Base-by-base conservation (phyloP, 1,139 yeast genomes). In the Pichia sp. region DNA sequence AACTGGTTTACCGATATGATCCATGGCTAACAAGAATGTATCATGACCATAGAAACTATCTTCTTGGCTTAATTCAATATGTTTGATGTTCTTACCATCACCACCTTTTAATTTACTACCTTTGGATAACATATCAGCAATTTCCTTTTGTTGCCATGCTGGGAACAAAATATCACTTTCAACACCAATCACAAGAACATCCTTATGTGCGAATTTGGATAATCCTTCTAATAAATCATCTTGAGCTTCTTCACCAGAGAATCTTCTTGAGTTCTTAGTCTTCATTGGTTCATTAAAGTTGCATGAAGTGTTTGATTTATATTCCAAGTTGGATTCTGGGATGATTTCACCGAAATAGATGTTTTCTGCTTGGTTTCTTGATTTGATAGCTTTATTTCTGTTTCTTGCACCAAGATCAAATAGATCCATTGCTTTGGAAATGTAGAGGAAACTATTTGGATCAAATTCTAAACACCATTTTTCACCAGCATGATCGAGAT, bases 341-440 rank as follows among this genome's bases (percentile, higher is more conserved):
- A 63, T 45, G 3, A 53, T 36, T 34, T 62, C 62, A 32, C 63
- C 66, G 21, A 53, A 50, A 48, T 58, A 70, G 21, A 57, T 55
- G 28, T 56, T 47, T 52, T 70, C 73, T 5, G 79, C 68, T 42
- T 63, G 67, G 8, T 45, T 34, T 56, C 85, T 68, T 30, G 71
- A 73, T 4, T 56, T 54, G 1, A 51, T 43, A 6, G 88, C 83
- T 44, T 67, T 68, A 2, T 59, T 47, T 52, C 83, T 69, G 53
- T 77, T 76, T 11, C 61, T 59, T 3, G 55, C 53, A n/a, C 96
- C 86, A 59, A 90, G 70, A 62, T 90, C 96, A 66, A 91, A 91
- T 60, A 90, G 69, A 64, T 90, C 98, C 98, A 91, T 90, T 0
- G 96, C 96, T 65, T 91, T 90, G 54, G 91, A 86, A 14, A 90